phyloP scores from a whole-genome alignment of 2,329 filamentous ascomycete species.

The Neopestalotiopsis rosae region DNA sequence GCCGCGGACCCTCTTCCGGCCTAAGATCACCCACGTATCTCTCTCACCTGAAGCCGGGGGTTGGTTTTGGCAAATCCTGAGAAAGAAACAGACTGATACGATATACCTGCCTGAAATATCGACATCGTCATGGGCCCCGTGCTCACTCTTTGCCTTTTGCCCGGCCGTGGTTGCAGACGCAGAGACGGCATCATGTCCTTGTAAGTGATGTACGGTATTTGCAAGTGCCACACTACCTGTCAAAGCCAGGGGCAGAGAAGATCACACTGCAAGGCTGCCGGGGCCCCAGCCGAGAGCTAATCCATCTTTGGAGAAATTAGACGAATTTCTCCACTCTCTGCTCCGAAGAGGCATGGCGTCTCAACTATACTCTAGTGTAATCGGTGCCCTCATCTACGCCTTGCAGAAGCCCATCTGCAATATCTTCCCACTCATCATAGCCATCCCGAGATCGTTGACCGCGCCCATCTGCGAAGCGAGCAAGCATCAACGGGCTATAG shows the following conservation, averaged over 20 bases:
- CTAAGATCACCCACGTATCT: not conserved
- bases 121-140: not conserved
- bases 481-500: not conserved
- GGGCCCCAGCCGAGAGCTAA: not conserved
- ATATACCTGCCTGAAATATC: not conserved
- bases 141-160: not conserved
- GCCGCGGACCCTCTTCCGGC: constrained; percentile 4
- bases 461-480: not conserved
- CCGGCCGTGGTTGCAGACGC: not conserved
- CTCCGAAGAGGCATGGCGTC: not conserved
- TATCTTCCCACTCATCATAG: not conserved
- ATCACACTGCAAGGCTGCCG: constrained; percentile 1
- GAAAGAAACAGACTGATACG: not conserved
- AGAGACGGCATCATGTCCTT: constrained; percentile 4
- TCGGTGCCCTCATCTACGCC: constrained; percentile 5
- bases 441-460: not conserved
- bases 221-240: not conserved
- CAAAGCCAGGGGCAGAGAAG: constrained; percentile 7
- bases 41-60: constrained; percentile 2
- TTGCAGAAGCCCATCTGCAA: constrained; percentile 3
- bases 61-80: not conserved
- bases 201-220: not conserved
- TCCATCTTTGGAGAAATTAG: not conserved
- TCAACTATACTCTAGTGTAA: not conserved
- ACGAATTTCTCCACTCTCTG: not conserved